Percentiles rank a stretch among this genome's conserved stretches.
Conservation (phyloP, 2,329 filamentous ascomycete genomes). For the Sporothrix inflata region DNA sequence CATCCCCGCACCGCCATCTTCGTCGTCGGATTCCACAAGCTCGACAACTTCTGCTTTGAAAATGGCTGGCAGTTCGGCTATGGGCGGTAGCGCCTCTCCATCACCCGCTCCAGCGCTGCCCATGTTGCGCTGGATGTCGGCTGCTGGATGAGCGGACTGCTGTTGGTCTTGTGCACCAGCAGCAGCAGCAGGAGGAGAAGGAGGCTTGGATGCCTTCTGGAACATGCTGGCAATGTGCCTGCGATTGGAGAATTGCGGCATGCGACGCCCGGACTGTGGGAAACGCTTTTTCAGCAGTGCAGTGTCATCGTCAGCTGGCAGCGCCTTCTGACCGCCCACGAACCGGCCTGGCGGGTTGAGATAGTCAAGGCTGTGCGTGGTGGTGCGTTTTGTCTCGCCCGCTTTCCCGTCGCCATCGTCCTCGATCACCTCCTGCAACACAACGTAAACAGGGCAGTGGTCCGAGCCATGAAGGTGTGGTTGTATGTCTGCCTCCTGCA, state of each 20-base stretch:
- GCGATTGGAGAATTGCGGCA: constrained; percentile 85
- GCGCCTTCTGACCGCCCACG: constrained; percentile 52
- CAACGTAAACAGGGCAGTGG: constrained; percentile 89
- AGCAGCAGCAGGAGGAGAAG: not conserved
- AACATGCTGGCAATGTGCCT: constrained; percentile 95
- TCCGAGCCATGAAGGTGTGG: constrained; percentile 94
- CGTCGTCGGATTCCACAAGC: constrained; percentile 18
- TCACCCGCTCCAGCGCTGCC: not conserved
- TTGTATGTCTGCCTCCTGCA: constrained; percentile 76
- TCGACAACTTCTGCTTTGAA: constrained; percentile 25
- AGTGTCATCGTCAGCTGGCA: constrained; percentile 16
- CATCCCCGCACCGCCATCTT: constrained; percentile 3
- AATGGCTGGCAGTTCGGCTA: constrained; percentile 17
- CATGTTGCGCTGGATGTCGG: not conserved
- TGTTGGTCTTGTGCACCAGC: not conserved
- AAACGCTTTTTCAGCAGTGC: constrained; percentile 49
- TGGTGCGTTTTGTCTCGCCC: constrained; percentile 45
- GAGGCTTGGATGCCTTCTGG: constrained; percentile 25
- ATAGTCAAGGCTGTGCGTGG: constrained; percentile 65
- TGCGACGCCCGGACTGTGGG: constrained; percentile 76
- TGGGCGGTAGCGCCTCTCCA: not conserved
- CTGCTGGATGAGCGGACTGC: not conserved
- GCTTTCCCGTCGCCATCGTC: constrained; percentile 38
- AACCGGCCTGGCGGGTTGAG: constrained; percentile 80
- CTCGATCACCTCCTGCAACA: constrained; percentile 65